Base-by-base conservation (phyloP, 805 yeast genomes). In the Lachancea sp. region DNA sequence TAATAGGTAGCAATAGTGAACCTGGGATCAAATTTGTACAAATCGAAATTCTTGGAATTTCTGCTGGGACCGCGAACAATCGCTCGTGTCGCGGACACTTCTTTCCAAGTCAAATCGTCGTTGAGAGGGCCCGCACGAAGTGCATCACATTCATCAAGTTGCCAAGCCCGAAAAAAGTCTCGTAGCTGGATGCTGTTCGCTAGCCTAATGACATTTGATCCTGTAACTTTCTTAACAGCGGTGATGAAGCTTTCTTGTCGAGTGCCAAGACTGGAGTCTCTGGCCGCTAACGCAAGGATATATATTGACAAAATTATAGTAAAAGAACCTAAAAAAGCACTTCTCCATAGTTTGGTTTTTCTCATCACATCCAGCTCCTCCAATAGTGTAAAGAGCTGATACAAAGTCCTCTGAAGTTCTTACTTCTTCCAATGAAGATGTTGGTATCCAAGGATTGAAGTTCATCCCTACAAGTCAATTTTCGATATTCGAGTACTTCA, bases 161-260 rank as follows among this genome's bases (percentile, higher is more conserved):
- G 19, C 36, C 35, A 31, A 13, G 42, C 42, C 16, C 18, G 42
- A 19, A 39, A 39, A 22, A 39, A 15, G 15, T 30, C 42, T 19
- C n/a, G 4, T 36, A 39, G 3, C 19, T 39, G 36, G 6, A 18
- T 10, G 27, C 20, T 39, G 16, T 17, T 29, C 18, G n/a, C 31
- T 9, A 39, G 6, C 29, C 30, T 29, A 29, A 39, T 39, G 17
- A 39, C 19, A 5, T 39, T 29, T 11, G 15, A 19, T 30, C 20
- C 35, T 12, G n/a, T 39, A 5, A 12, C 36, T 35, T 17, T 31
- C 19, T 31, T 20, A 4, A 17, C 13, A n/a, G 3, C 19, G 10
- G 13, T 13, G 19, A 22, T 8, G 25, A 11, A 20, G 16, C 17
- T 11, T 13, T 29, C 13, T 13, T 11, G 31, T 13, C 11, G 15